Evolutionary conservation across 176 grass and related monocot genomes (phyloP), one percentile per base, ranked within the genome.

Genomic region (Zoysia japonica): DNA sequence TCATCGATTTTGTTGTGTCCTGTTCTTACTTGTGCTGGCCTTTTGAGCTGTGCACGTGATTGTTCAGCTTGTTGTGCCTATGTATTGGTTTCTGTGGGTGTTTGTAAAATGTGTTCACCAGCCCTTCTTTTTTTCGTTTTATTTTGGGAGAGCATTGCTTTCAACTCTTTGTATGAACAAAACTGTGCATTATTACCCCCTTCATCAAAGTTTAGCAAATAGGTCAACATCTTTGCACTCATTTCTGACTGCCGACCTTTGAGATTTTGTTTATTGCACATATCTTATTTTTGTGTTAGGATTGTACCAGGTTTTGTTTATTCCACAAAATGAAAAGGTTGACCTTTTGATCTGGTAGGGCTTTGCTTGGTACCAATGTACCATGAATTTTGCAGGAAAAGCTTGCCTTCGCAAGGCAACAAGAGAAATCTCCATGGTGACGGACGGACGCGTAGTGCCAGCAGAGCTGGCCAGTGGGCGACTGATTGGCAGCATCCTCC

Each of bases 51-150:
- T 54, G 13, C 67, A 10, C 28, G 57, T 72, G 20, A 15, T 81
- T 4, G 41, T 45, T 73, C n/a, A 17, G 36, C 49, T 37, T 87
- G 63, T 74, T 62, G 15, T 17, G 43, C 19, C 68, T 72, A 61
- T 41, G 44, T 55, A 38, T 36, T 49, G 41, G 43, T 45, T 8
- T 63, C 50, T 60, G 28, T 28, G 74, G 52, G 68, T 79, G 80
- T 84, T 88, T 88, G 80, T 88, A 69, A 67, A 74, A 76, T 62
- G 45, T 44, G 53, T 42, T 50, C 45, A 63, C n/a, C 54, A 50
- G 46, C 41, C 51, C 77, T 74, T 59, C 19, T 1, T 6, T 5
- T 74, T 9, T 3, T 44, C 20, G 10, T 11, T 61, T 61, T 35
- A 28, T 57, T 19, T 14, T 14, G 0, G 5, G 12, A 8, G 52